Evolutionary conservation across 192 early-diverging fungal genomes (phyloP).

Genomic region (Gigaspora rosea): DNA sequence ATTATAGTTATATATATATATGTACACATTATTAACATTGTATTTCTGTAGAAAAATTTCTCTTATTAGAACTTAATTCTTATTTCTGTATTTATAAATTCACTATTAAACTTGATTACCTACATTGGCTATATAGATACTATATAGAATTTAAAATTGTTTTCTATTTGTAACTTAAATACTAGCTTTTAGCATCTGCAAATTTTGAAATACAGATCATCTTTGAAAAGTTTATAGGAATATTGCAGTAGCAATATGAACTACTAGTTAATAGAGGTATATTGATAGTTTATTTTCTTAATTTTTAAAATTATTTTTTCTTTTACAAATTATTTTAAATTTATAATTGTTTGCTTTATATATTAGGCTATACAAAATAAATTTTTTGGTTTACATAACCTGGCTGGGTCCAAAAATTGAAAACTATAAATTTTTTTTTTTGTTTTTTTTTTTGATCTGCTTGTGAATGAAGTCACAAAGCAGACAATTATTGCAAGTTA

Average conservation of each 20-base stretch:
- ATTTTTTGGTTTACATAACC: no score
- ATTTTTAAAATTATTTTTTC: neutral
- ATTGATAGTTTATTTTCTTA: neutral
- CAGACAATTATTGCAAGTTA: no score
- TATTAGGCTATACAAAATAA: slow-evolving; percentile 24
- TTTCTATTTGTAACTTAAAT: no score
- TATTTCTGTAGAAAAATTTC: neutral
- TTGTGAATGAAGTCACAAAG: no score
- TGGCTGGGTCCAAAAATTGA: no score
- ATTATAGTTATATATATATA: neutral
- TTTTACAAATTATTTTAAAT: no score
- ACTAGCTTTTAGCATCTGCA: slow-evolving; percentile 69
- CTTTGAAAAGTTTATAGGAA: slow-evolving; percentile 50
- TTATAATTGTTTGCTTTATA: neutral
- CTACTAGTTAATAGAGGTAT: slow-evolving; percentile 15
- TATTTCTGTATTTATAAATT: no score
- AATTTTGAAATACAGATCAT: slow-evolving; percentile 61
- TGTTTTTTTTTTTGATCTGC: no score
- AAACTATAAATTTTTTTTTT: no score
- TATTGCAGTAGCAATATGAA: slow-evolving; percentile 41
- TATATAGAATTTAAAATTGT: slow-evolving; percentile 87
- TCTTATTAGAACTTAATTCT: neutral
- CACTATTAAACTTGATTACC: slow-evolving; percentile 54
- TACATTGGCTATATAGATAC: slow-evolving; percentile 80
- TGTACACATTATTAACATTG: no score